Evolutionary conservation across 495 filamentous ascomycete species (phyloP), one percentile per base, ranked within the genome.

Genomic region (Peziza echinospora): DNA sequence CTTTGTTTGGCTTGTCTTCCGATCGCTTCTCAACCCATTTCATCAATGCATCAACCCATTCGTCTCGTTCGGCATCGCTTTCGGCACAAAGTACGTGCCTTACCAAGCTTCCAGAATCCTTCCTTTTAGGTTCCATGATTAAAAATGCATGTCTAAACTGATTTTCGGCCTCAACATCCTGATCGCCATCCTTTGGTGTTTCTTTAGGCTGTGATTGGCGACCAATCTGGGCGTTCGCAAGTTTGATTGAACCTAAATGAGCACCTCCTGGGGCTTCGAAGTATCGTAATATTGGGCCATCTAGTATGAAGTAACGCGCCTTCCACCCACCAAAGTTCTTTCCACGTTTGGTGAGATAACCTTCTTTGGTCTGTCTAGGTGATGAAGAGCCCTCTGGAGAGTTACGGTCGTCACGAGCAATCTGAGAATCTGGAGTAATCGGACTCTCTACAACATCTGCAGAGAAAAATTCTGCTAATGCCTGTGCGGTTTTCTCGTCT

Each of bases 241-340:
- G 72, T 63, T 85, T 93, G 62, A 97, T 93, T 19, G 84, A 87
- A 8, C 89, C 89, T 44, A 96, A 65, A 59, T 93, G 82, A 22
- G 83, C 70, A 10, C 89, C 89, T 37, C 85, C 84, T 0, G 80
- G 82, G 3, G 76, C 71, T 61, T 97, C 89, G 56, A 84, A 94
- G 59, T 97, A 96, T 55, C 78, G 84, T 51, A 97, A 63, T 26
- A 83, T 70, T 13, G 91, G 82, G 1, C 84, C 84, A 55, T 96
- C 83, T 0, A 97, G 71, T 40, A 93, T 71, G 54, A 97, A 97
- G 59, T 82, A 96, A 46, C 89, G 71, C 13, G 83, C 84, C 60
- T 97, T 97, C 89, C 89, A 97, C n/a, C 89, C 89, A 21, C 89
- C 89, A 63, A 96, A 96, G 53, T 93, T 94, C 66, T 97, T 97